phyloP scores from a whole-genome alignment of 192 early-diverging fungal genomes.

The Coemansia sp. region DNA sequence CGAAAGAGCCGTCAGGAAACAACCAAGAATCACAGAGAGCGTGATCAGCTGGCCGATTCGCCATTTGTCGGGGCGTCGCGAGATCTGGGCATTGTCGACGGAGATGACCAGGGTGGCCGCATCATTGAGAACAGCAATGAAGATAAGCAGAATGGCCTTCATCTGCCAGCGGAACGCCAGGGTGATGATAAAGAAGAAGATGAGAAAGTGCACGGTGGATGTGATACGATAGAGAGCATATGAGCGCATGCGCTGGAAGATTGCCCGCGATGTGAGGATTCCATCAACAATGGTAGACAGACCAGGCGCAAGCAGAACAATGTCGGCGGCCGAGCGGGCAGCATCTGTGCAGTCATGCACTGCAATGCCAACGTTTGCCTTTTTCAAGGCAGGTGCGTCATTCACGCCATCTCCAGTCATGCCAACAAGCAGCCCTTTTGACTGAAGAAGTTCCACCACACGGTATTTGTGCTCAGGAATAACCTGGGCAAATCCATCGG shows the following conservation, averaged over 20 bases:
- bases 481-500: slow-evolving; percentile 96
- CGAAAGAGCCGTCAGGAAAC: slow-evolving; percentile 71
- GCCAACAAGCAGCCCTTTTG: slow-evolving; percentile 78
- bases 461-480: slow-evolving; percentile 98
- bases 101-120: slow-evolving; percentile 90
- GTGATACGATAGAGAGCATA: slow-evolving; percentile 95
- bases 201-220: slow-evolving; percentile 91
- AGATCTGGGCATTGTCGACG: slow-evolving; percentile 92
- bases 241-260: slow-evolving; percentile 94
- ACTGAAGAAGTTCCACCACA: slow-evolving; percentile 94
- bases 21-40: slow-evolving; percentile 74
- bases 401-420: slow-evolving; percentile 99
- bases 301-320: slow-evolving; percentile 86
- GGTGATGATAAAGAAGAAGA: slow-evolving; percentile 94
- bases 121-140: slow-evolving; percentile 91
- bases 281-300: slow-evolving; percentile 93
- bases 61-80: slow-evolving; percentile 90
- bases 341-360: slow-evolving; percentile 95
- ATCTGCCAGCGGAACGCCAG: slow-evolving; percentile 79
- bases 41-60: slow-evolving; percentile 88
- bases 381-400: slow-evolving; percentile 97
- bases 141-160: slow-evolving; percentile 76
- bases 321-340: slow-evolving; percentile 92
- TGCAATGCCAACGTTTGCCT: slow-evolving; percentile 97
- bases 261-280: slow-evolving; percentile 83